Conservation (phyloP, 2,329 filamentous ascomycete species). For the Sporothrix brunneoviolacea region DNA sequence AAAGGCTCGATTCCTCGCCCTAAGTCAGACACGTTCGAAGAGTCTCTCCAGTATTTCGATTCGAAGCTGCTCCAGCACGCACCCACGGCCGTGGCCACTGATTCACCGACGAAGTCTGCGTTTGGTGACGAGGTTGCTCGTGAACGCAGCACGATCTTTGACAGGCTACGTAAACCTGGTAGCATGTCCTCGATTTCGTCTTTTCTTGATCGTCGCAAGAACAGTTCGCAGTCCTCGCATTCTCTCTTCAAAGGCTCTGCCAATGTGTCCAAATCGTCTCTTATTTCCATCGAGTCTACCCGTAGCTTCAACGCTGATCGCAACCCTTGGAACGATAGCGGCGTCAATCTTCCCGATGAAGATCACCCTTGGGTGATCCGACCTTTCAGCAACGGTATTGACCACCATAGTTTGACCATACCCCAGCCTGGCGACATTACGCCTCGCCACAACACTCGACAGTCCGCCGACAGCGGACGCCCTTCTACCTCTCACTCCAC, state of each 20-base stretch:
- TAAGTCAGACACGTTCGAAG: conserved; percentile 97
- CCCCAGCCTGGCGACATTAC: conserved; percentile 74
- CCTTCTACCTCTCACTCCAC: conserved; percentile 93
- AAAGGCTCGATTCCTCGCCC: conserved; percentile 96
- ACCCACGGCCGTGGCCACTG: conserved; percentile 69
- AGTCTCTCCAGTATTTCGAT: conserved; percentile 93
- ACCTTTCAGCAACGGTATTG: conserved; percentile 58
- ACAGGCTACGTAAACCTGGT: conserved; percentile 87
- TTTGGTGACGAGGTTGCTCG: conserved; percentile 76
- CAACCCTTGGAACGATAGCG: conserved; percentile 97
- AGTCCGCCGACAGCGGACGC: conserved; percentile 84
- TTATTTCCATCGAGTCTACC: conserved; percentile 92
- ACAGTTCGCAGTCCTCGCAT: conserved; percentile 73
- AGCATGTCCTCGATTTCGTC: conserved; percentile 92
- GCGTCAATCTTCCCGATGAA: conserved; percentile 87
- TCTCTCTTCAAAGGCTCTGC: conserved; percentile 89
- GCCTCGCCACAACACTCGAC: conserved; percentile 74
- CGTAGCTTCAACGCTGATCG: conserved; percentile 85
- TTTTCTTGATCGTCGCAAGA: conserved; percentile 94
- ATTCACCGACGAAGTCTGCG: conserved; percentile 79
- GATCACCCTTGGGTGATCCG: conserved; percentile 62
- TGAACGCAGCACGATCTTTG: conserved; percentile 78
- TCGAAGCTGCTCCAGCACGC: conserved; percentile 94
- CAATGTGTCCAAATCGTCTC: conserved; percentile 88
- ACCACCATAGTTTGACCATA: conserved; percentile 57